These are phyloP conservation scores for Phytopythium cucurbitacearum DNA, from an alignment of 352 stramenopile genomes.

Conservation along the genomic window DNA sequence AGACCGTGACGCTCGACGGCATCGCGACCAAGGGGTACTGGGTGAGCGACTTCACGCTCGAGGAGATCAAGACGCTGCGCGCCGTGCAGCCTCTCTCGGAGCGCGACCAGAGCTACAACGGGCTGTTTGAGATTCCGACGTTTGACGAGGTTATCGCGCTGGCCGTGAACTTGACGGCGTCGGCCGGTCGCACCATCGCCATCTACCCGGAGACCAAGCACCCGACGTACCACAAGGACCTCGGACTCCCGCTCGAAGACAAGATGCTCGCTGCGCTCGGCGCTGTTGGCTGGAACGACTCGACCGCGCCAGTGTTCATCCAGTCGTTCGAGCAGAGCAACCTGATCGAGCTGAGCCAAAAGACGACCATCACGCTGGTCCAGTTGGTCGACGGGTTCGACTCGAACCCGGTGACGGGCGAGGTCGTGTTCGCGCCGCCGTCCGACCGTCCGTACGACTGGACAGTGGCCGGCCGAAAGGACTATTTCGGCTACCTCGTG, in stretches of 20 bases:
- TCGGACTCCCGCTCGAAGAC: conserved; percentile 74
- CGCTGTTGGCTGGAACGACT: conserved; percentile 61
- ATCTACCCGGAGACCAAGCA: conserved; percentile 91
- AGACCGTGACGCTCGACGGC: conserved; percentile 55
- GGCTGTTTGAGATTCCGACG: conserved; percentile 84
- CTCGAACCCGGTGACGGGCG: conserved; percentile 50
- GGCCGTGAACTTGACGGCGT: conserved; percentile 54
- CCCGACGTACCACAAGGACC: conserved; percentile 61
- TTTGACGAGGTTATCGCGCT: conserved; percentile 88
- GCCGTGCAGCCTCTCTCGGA: conserved; percentile 76
- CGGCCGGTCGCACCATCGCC: conserved; percentile 57
- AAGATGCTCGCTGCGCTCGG: conserved; percentile 70
- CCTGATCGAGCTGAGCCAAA: conserved; percentile 57
- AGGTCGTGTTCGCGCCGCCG: conserved; percentile 38
- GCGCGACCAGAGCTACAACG: conserved; percentile 78
- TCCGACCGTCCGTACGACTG: conserved; percentile 62
- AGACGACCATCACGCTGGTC: conserved; percentile 70
- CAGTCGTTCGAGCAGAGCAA: conserved; percentile 79
- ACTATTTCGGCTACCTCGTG: conserved; percentile 52
- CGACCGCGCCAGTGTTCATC: conserved; percentile 58
- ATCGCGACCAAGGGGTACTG: conserved; percentile 72
- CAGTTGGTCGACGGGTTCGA: conserved; percentile 71
- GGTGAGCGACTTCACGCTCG: conserved; percentile 89
- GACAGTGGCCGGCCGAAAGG: conserved; percentile 43
- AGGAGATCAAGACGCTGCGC: conserved; percentile 86